Evolutionary conservation across 2,329 filamentous ascomycete genomes (phyloP), one percentile per base, ranked within the genome.

Genomic region (Penicillium sp.): DNA sequence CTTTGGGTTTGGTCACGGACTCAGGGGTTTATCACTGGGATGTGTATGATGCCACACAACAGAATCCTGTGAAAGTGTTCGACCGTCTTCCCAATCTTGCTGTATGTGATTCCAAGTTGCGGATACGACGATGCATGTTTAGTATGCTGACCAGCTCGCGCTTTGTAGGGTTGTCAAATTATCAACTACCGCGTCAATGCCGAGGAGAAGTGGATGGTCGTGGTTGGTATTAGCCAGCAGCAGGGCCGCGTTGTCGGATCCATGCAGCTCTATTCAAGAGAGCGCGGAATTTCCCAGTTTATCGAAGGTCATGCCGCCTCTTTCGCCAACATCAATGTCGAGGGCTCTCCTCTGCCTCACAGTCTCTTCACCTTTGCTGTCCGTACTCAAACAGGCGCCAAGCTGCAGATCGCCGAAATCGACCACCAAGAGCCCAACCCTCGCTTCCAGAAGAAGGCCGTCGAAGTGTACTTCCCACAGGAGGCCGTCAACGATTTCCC

Each of bases 171-270:
- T 59, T 95, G 89, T 74, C 93, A 99, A 82, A 99, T 99, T 73
- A 99, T 99, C 82, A 99, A 97, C 77, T 99, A 99, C 76, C 89
- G 92, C 61, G 88, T 95, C 62, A 96, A 92, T 72, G 83, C 86
- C 58, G 92, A 99, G 59, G 89, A 90, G 70, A 95, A 95, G 75
- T 99, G 93, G 93, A 95, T 95, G 85, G 91, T 95, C 27, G 86
- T 96, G 49, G 90, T 99, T 50, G 93, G 93, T 64, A 99, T 99
- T 64, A 91, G 91, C 51, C 89, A 91, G 69, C 88, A 95, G 67
- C 86, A 91, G 69, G 92, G 91, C 49, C 89, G 93, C 54, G 91
- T 99, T 35, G 91, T 95, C 35, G 93, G 93, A 59, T 88, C 89
- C 56, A 93, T 99, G 87, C 95, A 99, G 74, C 82, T 99, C 30